Conservation (phyloP, 1,284 basidiomycete genomes). For the Boletellus deceptivus region DNA sequence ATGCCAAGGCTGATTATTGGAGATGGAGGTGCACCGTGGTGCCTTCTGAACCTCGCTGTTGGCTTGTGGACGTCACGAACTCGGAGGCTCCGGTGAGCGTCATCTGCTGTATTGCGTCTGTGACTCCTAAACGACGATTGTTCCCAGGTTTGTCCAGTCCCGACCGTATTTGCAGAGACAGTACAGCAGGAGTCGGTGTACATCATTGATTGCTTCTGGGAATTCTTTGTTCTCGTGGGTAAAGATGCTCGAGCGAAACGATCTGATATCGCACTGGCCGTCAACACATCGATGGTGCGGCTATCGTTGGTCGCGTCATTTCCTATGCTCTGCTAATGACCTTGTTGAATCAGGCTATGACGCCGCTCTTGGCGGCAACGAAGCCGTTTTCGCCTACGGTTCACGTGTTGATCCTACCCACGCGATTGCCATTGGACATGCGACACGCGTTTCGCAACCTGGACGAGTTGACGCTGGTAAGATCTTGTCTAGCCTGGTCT, state of each 20-base stretch:
- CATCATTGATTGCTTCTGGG: constrained; percentile 71
- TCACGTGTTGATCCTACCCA: constrained; percentile 69
- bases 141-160: constrained; percentile 32
- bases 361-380: constrained; percentile 43
- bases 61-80: constrained; percentile 49
- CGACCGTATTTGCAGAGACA: constrained; percentile 25
- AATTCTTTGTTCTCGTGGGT: constrained; percentile 75
- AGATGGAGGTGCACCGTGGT: constrained; percentile 52
- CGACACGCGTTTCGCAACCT: constrained; percentile 62
- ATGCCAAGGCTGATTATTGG: constrained; percentile 78
- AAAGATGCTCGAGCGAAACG: constrained; percentile 56
- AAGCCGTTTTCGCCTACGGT: constrained; percentile 69
- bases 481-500: constrained; percentile 21
- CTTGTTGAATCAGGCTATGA: constrained; percentile 47
- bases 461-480: constrained; percentile 57
- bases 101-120: background rate
- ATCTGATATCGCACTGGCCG: constrained; percentile 57
- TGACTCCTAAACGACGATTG: background rate
- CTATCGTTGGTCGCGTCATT: background rate
- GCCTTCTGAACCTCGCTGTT: constrained; percentile 48
- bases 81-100: constrained; percentile 38
- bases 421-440: constrained; percentile 68
- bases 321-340: background rate
- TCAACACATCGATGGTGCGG: constrained; percentile 53
- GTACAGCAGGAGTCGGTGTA: constrained; percentile 46